Conservation (phyloP, 495 filamentous ascomycete species). For the Talaromyces adpressus region DNA sequence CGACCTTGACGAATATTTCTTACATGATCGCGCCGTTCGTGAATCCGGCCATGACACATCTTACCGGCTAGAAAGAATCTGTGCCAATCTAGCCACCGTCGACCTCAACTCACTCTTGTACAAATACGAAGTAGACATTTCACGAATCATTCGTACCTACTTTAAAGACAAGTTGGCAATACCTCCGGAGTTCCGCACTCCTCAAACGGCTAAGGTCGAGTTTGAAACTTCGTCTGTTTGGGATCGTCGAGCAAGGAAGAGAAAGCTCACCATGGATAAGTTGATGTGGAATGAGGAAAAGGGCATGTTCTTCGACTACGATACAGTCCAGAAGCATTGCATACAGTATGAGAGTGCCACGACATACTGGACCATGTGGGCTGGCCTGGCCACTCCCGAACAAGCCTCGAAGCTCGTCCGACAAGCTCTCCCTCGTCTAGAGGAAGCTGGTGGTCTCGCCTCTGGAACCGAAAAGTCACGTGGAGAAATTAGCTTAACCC, state of each 20-base stretch:
- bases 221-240: constrained; percentile 76
- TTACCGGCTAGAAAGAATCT: constrained; percentile 83
- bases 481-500: constrained; percentile 67
- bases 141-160: constrained; percentile 67
- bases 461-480: constrained; percentile 83
- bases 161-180: constrained; percentile 76
- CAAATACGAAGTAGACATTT: constrained; percentile 93
- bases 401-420: constrained; percentile 73
- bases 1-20: constrained; percentile 86
- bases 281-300: constrained; percentile 84
- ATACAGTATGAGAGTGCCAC: constrained; percentile 79
- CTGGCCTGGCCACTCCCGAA: constrained; percentile 68
- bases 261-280: constrained; percentile 76
- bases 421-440: constrained; percentile 74
- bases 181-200: constrained; percentile 67
- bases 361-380: constrained; percentile 97
- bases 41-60: constrained; percentile 97
- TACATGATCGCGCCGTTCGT: constrained; percentile 89
- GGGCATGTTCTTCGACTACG: constrained; percentile 96
- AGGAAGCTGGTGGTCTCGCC: constrained; percentile 80
- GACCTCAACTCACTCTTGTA: constrained; percentile 91
- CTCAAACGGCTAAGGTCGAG: constrained; percentile 47
- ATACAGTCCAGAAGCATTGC: constrained; percentile 72
- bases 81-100: constrained; percentile 84
- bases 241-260: constrained; percentile 76